These are phyloP conservation scores for Chytriomyces hyalinus DNA, from an alignment of 192 early-diverging fungal species.

Conservation along the genomic window DNA sequence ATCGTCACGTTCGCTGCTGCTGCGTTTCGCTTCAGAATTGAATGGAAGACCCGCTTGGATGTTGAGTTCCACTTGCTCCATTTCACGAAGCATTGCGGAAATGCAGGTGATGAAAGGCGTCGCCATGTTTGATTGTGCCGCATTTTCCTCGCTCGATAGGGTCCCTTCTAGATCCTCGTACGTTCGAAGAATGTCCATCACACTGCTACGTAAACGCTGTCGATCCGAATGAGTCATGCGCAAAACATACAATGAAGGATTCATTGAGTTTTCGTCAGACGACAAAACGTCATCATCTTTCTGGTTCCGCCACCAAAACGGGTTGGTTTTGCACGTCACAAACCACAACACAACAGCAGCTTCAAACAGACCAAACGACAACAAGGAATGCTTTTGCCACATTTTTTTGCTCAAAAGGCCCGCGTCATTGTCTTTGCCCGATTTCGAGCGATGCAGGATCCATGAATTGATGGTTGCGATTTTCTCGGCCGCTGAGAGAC, in stretches of 20 bases:
- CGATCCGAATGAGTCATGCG: neutral
- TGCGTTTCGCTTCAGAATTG: neutral
- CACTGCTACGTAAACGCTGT: neutral
- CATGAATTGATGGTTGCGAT: neutral
- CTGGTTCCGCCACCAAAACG: neutral
- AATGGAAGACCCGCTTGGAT: neutral
- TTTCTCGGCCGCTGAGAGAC: neutral
- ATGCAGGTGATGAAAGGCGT: conserved; percentile 8
- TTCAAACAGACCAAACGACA: conserved; percentile 6
- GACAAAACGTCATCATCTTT: too few species aligned
- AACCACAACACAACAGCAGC: conserved; percentile 19
- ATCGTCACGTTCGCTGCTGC: neutral
- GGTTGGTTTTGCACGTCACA: conserved; percentile 3
- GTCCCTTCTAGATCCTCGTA: neutral
- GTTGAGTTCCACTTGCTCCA: neutral
- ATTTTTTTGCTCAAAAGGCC: neutral
- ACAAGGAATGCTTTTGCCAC: neutral
- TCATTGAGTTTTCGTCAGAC: neutral
- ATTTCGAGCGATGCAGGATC: conserved; percentile 1
- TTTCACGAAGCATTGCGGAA: neutral
- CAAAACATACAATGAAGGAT: neutral
- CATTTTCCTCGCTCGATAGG: neutral
- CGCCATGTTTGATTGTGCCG: neutral
- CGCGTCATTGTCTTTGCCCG: neutral
- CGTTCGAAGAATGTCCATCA: neutral